Evolutionary conservation across 176 grass and related monocot genomes (phyloP).

Genomic region (maize (Zea mays)): Zm-B73-REFERENCE-NAM-5.0 NC_050097.1:9581501-9582000

Average conservation of each 20-base stretch:
- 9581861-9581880: conserved; percentile 58
- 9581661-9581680: conserved; percentile 24
- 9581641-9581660: conserved; percentile 30
- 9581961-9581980: conserved; percentile 78
- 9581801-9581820: neutral
- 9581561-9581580: conserved; percentile 5
- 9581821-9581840: conserved; percentile 56
- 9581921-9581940: conserved; percentile 94
- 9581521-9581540: neutral
- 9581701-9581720: conserved; percentile 1
- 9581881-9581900: conserved; percentile 88
- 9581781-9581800: neutral
- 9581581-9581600: neutral
- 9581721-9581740: neutral
- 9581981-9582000: conserved; percentile 45
- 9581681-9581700: neutral
- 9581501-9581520: neutral
- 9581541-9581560: conserved; percentile 9
- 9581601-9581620: neutral
- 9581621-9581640: conserved; percentile 12
- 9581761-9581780: neutral
- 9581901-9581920: conserved; percentile 93
- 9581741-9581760: neutral
- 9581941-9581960: conserved; percentile 69
- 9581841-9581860: conserved; percentile 73